phyloP scores from a whole-genome alignment of 106 monocot species.

The Narthecium ossifragum region DNA sequence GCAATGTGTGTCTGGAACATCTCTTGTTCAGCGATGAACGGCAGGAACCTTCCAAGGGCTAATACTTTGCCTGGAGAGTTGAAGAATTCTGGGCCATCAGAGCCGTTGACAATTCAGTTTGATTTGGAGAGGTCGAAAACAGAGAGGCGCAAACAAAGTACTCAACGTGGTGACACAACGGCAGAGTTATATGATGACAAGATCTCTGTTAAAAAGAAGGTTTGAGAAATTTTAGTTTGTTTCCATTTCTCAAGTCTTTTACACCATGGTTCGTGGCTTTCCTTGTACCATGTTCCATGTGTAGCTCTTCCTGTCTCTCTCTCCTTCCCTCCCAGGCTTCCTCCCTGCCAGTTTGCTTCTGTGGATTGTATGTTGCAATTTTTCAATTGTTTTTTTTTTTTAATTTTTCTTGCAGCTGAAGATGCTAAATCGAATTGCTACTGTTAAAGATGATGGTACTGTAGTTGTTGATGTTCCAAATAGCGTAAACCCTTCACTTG shows the following conservation, averaged over 20 bases:
- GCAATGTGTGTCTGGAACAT: no score
- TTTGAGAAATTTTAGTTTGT: conserved; percentile 4
- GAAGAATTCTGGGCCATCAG: conserved; percentile 26
- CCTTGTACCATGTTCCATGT: no score
- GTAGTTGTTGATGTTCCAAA: conserved; percentile 78
- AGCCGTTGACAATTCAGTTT: conserved; percentile 25
- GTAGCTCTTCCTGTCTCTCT: no score
- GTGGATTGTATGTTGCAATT: background rate
- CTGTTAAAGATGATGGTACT: conserved; percentile 79
- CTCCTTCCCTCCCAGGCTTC: no score
- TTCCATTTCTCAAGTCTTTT: background rate
- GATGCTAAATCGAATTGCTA: conserved; percentile 82
- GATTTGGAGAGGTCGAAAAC: conserved; percentile 59
- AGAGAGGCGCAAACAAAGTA: conserved; percentile 41
- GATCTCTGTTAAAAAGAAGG: conserved; percentile 77
- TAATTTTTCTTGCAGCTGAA: conserved; percentile 48
- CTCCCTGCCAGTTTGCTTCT: background rate
- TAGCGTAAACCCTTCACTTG: conserved; percentile 37
- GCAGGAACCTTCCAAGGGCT: conserved; percentile 44
- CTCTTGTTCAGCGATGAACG: conserved; percentile 33
- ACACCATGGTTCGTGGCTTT: no score
- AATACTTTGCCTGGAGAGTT: conserved; percentile 47
- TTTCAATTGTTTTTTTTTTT: background rate
- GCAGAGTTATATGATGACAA: conserved; percentile 70
- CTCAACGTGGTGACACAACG: conserved; percentile 26